Percentiles rank a stretch among this genome's conserved stretches.
phyloP scores from a whole-genome alignment of 495 filamentous ascomycete genomes.

The Rusavskia elegans region DNA sequence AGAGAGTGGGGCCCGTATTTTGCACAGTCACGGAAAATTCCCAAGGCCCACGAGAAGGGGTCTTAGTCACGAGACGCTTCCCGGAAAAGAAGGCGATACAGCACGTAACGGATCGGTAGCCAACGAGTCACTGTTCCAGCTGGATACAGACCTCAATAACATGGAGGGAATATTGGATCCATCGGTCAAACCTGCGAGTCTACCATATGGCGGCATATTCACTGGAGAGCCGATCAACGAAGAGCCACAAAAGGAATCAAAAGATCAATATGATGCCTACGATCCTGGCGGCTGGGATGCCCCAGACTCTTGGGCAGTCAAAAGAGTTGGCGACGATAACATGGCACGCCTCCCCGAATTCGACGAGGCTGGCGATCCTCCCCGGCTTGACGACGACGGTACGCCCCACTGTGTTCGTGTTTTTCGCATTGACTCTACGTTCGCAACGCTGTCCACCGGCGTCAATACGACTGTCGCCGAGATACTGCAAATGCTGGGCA shows the following conservation, averaged over 20 bases:
- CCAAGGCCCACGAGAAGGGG: constrained; percentile 31
- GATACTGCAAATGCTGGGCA: constrained; percentile 65
- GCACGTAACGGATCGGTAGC: constrained; percentile 27
- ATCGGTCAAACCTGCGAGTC: constrained; percentile 27
- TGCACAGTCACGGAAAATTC: constrained; percentile 16
- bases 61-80: constrained; percentile 36
- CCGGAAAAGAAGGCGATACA: constrained; percentile 18
- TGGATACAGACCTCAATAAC: constrained; percentile 70
- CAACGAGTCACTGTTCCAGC: constrained; percentile 38
- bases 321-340: constrained; percentile 49
- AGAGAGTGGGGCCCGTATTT: constrained; percentile 6
- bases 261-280: constrained; percentile 16
- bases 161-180: constrained; percentile 65
- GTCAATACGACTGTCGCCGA: constrained; percentile 73
- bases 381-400: constrained; percentile 48
- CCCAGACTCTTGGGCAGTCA: constrained; percentile 87
- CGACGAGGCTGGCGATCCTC: constrained; percentile 36
- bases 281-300: constrained; percentile 54
- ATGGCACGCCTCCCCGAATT: constrained; percentile 40
- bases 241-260: constrained; percentile 15
- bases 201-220: constrained; percentile 36
- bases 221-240: constrained; percentile 34
- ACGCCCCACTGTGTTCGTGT: constrained; percentile 82
- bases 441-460: constrained; percentile 70
- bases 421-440: constrained; percentile 84